Conservation (phyloP, 345 rosid species). For the Cardamine occulta region DNA sequence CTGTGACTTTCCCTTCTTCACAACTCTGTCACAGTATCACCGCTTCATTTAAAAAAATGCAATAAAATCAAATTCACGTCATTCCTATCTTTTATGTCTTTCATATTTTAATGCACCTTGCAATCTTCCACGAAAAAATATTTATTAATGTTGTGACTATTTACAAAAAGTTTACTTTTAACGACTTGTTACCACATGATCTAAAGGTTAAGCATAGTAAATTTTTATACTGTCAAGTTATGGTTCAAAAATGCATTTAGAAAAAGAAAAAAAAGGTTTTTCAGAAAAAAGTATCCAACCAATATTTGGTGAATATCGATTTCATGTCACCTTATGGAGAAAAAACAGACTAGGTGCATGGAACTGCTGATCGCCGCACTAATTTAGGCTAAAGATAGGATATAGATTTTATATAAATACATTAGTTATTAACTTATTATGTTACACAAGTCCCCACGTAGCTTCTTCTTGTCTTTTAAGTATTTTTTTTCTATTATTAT, state of each 20-base stretch:
- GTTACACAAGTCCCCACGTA: conserved; percentile 35
- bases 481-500: neutral
- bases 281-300: neutral
- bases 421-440: conserved; percentile 7
- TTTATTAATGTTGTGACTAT: neutral
- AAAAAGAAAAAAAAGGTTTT: neutral
- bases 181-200: neutral
- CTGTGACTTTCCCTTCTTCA: conserved; percentile 11
- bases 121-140: conserved; percentile 1
- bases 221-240: neutral
- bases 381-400: conserved; percentile 11
- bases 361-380: conserved; percentile 16
- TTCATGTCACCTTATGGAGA: conserved; percentile 7
- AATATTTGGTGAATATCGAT: conserved; percentile 10
- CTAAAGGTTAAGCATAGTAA: neutral
- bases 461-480: conserved; percentile 1
- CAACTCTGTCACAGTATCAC: conserved; percentile 28
- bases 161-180: neutral
- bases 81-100: conserved; percentile 24
- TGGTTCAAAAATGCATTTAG: neutral
- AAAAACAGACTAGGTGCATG: conserved; percentile 36
- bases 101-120: conserved; percentile 24
- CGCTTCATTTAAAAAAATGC: neutral
- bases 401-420: neutral
- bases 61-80: conserved; percentile 24